Evolutionary conservation across 2,329 filamentous ascomycete genomes (phyloP), one percentile per base, ranked within the genome.

Genomic region (Aspergillus neotritici): DNA sequence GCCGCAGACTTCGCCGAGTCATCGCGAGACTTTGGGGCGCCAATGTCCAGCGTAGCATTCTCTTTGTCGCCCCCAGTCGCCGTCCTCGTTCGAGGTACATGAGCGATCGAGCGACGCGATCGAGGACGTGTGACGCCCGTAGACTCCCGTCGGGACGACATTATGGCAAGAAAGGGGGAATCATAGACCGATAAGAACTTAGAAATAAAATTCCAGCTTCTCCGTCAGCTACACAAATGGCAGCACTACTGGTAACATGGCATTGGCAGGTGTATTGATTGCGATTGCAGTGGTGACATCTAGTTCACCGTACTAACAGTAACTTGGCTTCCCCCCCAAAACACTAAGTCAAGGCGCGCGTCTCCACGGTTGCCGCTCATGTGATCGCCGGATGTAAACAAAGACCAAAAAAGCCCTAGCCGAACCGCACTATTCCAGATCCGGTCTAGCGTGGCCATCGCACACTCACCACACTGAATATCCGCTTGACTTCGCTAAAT

Each of bases 81-180:
- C 42, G 66, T 64, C 71, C 78, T 56, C 58, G 74, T 56, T 60
- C 69, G 65, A 67, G 78, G 57, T 65, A 79, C 53, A 73, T 79
- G 61, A 63, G 81, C 83, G 47, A 87, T 80, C n/a, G 86, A 90
- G 63, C 86, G 87, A 61, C 86, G 80, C 56, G 78, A 72, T 52
- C 66, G 64, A 42, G 55, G 55, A 41, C 65, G 63, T 44, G 54
- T 47, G 34, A 59, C 49, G 49, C 52, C 61, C 54, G 58, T 56
- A 37, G 61, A 57, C 50, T 66, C 62, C 41, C 52, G 46, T 56
- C 62, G 62, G 44, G 63, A 59, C 40, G 63, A 57, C 65, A 68
- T 67, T 31, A 39, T 25, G 44, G 36, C 34, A 35, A 35, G 31
- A 37, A 40, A 14, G 16, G 14, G 37, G 21, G 37, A 40, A 33